These are phyloP conservation scores for Lipomyces mesembrius DNA, from an alignment of 805 yeast species.

Conservation along the genomic window DNA sequence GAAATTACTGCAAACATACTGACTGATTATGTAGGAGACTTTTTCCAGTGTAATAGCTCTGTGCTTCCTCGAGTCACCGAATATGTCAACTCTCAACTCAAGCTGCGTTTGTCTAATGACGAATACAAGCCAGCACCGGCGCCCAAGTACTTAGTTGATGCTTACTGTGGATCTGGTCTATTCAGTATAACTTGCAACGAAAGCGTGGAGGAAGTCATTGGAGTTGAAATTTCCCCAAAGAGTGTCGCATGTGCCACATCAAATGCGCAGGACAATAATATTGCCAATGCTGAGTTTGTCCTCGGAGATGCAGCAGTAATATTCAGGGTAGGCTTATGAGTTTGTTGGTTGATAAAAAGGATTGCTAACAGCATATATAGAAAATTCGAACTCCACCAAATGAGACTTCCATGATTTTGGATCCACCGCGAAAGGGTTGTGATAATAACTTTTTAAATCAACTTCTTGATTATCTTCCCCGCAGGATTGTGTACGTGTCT, in stretches of 20 bases:
- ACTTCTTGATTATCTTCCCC: conserved; percentile 79
- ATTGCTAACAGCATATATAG: not conserved
- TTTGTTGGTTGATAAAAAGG: not conserved
- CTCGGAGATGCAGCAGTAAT: conserved; percentile 92
- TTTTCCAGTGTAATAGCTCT: conserved; percentile 93
- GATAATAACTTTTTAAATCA: conserved; percentile 86
- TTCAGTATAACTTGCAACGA: conserved; percentile 85
- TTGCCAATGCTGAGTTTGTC: conserved; percentile 79
- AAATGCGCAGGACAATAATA: conserved; percentile 76
- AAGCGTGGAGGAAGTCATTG: conserved; percentile 82
- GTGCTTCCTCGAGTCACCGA: conserved; percentile 81
- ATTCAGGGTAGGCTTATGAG: conserved; percentile 54
- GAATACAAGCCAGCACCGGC: not conserved
- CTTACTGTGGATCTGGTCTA: conserved; percentile 95
- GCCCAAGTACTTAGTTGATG: conserved; percentile 80
- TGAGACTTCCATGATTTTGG: conserved; percentile 86
- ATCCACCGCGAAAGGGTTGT: conserved; percentile 98
- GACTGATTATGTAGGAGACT: conserved; percentile 54
- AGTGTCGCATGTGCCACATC: conserved; percentile 84
- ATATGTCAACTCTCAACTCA: conserved; percentile 75
- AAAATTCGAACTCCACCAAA: conserved; percentile 70
- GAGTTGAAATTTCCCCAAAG: conserved; percentile 92
- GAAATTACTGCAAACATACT: not conserved
- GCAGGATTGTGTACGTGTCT: conserved; percentile 87
- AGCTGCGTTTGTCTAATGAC: conserved; percentile 47